Evolutionary conservation across 2,329 filamentous ascomycete genomes (phyloP), one percentile per base, ranked within the genome.

Genomic region (Penicillium sp.): DNA sequence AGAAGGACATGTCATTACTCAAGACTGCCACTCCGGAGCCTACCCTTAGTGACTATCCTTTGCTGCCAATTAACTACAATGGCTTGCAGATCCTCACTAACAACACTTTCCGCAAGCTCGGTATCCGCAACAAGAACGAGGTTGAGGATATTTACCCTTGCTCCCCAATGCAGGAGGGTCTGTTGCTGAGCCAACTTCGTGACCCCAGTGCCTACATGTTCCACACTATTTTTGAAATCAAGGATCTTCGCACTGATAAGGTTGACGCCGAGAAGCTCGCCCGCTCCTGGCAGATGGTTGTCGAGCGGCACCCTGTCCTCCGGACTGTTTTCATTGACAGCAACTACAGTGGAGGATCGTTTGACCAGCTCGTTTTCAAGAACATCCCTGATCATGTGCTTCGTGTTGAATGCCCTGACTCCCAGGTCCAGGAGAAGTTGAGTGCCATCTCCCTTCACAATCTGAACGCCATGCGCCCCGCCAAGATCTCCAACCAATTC

Each of bases 41-140:
- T 3, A 79, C 77, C 2, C 60, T 76, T 5, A 76, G 70, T 39
- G 79, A 81, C 52, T 79, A 75, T 35, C 75, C 76, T 2, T 69
- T 82, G 7, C 71, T 81, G 13, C 71, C 74, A 4, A 68, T 78
- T 43, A 75, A 70, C 1, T 78, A 81, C 27, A 63, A 74, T 1
- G 68, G 67, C 1, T 68, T 82, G 42, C 59, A 74, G 7, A 71
- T 61, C 2, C 58, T 81, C 52, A 62, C 73, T 4, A 66, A 59
- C 3, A 63, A 67, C 16, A 74, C 68, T 16, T 69, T 81, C 27
- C 71, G 74, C 11, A 68, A 60, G 10, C 58, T 74, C 49, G 72
- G 74, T 22, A 68, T 79, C 31, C 56, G 63, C 1, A 61, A 45
- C 51, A 69, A 65, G 60, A 56, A 58, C 19, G 59, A 69, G 1